Percentiles rank a stretch among this genome's conserved stretches.
Evolutionary conservation across 371 early-diverging fungal species (phyloP).

Genomic region (Mucor mucedo): DNA sequence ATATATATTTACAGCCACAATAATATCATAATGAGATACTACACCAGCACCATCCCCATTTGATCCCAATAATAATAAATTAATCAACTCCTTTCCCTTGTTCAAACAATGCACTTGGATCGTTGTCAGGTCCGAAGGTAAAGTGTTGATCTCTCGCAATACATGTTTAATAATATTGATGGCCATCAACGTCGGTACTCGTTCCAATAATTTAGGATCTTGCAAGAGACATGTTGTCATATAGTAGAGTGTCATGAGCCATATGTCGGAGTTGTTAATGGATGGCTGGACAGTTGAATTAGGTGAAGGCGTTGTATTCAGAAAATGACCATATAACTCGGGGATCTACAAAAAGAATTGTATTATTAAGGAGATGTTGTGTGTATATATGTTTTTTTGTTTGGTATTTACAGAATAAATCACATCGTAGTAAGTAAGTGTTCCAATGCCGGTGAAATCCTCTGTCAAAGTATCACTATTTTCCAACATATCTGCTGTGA

Average conservation of each 20-base stretch:
- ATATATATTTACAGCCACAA: constrained; percentile 43
- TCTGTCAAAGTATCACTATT: constrained; percentile 3
- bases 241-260: constrained; percentile 50
- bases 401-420: constrained; percentile 42
- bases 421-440: constrained; percentile 49
- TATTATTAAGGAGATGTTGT: background rate
- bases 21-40: constrained; percentile 57
- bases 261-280: constrained; percentile 45
- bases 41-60: constrained; percentile 54
- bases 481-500: background rate
- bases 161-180: constrained; percentile 58
- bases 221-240: constrained; percentile 45
- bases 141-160: constrained; percentile 50
- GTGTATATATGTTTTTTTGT: background rate
- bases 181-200: constrained; percentile 48
- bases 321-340: constrained; percentile 54
- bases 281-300: constrained; percentile 37
- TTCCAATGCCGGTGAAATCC: constrained; percentile 19
- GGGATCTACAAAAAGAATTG: constrained; percentile 35
- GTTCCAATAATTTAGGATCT: constrained; percentile 45
- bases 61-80: constrained; percentile 48
- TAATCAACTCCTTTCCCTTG: constrained; percentile 55
- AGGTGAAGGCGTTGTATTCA: constrained; percentile 30
- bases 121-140: constrained; percentile 46
- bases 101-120: constrained; percentile 47